These are phyloP conservation scores for Lolium rigidum DNA, from an alignment of 176 grass and related monocot genomes.

Conservation along the genomic window DNA sequence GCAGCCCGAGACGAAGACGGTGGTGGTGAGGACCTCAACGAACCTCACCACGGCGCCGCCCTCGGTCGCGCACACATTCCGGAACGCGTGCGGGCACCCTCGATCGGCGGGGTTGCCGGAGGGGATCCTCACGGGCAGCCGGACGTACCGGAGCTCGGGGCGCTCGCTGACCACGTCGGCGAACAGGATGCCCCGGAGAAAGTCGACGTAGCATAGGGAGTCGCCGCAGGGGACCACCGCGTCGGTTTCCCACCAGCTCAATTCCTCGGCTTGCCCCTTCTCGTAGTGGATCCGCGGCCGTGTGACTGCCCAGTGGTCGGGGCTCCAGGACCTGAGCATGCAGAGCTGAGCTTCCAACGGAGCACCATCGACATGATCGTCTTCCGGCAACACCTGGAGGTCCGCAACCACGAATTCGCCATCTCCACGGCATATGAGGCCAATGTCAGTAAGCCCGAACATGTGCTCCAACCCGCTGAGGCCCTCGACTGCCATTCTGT, in stretches of 20 bases:
- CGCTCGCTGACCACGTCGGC: background rate
- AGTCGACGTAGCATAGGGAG: background rate
- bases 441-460: background rate
- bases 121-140: background rate
- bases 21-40: background rate
- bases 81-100: background rate
- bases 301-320: background rate
- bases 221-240: background rate
- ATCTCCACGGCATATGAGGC: background rate
- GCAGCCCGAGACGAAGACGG: background rate
- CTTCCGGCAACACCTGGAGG: background rate
- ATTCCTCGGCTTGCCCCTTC: background rate
- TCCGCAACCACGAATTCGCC: background rate
- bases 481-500: too few relatives aligned
- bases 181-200: background rate
- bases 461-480: background rate
- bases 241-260: background rate
- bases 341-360: background rate
- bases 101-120: background rate
- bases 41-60: background rate
- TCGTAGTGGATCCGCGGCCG: background rate
- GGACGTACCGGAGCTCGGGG: background rate
- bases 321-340: background rate
- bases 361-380: background rate
- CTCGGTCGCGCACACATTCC: background rate